A percentile compares a stretch with the other conserved stretches of the same genome.
These are phyloP conservation scores for Galerina marginata DNA, from an alignment of 768 basidiomycete species.

Conservation along the genomic window DNA sequence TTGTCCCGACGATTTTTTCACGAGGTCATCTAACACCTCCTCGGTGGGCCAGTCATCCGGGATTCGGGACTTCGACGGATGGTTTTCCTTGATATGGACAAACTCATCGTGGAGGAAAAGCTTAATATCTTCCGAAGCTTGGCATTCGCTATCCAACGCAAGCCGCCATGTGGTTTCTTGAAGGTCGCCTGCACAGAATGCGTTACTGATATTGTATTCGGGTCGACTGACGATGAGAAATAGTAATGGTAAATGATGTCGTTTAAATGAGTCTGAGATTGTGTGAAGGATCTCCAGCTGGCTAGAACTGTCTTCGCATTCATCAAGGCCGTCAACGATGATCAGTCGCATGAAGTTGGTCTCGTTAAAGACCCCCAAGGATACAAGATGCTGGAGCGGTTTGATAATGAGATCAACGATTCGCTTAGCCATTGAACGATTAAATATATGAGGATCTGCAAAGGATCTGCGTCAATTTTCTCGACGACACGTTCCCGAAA, in stretches of 20 bases:
- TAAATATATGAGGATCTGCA: constrained; percentile 24
- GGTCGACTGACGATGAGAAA: constrained; percentile 18
- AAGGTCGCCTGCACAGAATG: constrained; percentile 11
- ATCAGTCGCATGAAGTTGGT: not conserved
- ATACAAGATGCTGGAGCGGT: constrained; percentile 16
- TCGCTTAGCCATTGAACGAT: constrained; percentile 17
- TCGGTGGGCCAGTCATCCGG: not conserved
- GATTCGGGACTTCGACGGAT: not conserved
- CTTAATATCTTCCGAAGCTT: constrained; percentile 10
- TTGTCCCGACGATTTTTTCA: constrained; percentile 16
- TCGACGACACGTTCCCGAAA: constrained; percentile 7
- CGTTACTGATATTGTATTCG: constrained; percentile 4
- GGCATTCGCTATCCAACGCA: too few species aligned
- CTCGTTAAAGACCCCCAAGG: constrained; percentile 22
- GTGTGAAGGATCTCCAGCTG: not conserved
- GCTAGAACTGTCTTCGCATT: constrained; percentile 15
- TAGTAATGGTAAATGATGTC: not conserved
- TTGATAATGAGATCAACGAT: constrained; percentile 19
- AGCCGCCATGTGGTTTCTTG: not conserved
- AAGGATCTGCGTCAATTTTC: constrained; percentile 17
- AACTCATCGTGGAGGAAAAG: constrained; percentile 1
- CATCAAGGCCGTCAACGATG: constrained; percentile 28
- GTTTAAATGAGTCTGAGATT: not conserved
- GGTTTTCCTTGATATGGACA: constrained; percentile 1
- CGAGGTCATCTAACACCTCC: not conserved